These are phyloP conservation scores for Fraxinus paxiana DNA, from an alignment of 305 asterid genomes.

Conservation along the genomic window DNA sequence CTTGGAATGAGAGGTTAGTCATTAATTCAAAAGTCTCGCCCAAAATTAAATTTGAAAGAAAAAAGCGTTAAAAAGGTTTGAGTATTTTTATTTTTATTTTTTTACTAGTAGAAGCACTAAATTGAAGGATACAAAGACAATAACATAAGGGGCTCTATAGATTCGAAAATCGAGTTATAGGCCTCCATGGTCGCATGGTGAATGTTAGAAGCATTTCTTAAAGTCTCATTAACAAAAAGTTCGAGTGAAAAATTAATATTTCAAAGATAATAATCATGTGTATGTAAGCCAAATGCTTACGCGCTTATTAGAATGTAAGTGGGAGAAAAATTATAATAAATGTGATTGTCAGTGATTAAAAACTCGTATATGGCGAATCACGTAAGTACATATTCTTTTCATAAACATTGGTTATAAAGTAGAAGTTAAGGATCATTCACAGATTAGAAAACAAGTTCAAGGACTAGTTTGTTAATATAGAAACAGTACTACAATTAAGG, in stretches of 20 bases:
- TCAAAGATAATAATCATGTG: neutral
- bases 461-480: neutral
- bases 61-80: too few relatives aligned
- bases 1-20: too few relatives aligned
- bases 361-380: too few relatives aligned
- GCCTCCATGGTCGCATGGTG: too few relatives aligned
- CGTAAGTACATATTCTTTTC: neutral
- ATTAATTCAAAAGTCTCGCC: too few relatives aligned
- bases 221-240: neutral
- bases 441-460: neutral
- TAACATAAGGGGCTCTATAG: too few relatives aligned
- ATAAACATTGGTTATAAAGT: neutral
- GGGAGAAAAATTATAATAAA: neutral
- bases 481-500: slow-evolving; percentile 43
- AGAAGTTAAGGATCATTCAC: neutral
- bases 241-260: neutral
- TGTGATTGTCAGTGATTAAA: neutral
- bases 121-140: too few relatives aligned
- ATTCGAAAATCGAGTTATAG: too few relatives aligned
- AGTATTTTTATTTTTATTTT: too few relatives aligned
- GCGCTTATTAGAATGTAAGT: neutral
- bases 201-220: neutral
- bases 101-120: too few relatives aligned
- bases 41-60: too few relatives aligned
- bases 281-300: neutral